These are phyloP conservation scores for Solanum chacoense DNA, from an alignment of 305 asterid species.

Conservation along the genomic window DNA sequence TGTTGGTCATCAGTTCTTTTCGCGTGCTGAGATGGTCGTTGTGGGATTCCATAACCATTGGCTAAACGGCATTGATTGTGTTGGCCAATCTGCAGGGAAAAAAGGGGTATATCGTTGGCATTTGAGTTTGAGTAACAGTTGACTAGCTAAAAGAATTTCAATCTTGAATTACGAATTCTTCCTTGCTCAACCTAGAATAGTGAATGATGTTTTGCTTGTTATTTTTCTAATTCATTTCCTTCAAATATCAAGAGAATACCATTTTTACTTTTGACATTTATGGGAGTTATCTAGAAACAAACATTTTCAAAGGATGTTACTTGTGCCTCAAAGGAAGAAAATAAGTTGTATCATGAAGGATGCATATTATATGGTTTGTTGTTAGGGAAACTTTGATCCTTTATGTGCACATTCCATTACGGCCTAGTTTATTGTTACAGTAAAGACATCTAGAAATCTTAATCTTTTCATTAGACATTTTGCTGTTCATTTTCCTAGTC, in stretches of 20 bases:
- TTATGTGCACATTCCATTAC: neutral
- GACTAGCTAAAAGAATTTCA: neutral
- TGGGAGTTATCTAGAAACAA: neutral
- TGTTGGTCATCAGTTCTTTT: conserved; percentile 86
- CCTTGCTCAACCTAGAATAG: neutral
- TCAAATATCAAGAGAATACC: neutral
- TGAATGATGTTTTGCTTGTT: neutral
- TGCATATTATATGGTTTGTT: neutral
- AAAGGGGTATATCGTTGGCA: conserved; percentile 23
- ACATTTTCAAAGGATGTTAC: neutral
- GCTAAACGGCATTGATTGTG: conserved; percentile 78
- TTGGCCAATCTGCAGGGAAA: conserved; percentile 29
- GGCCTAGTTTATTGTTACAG: neutral
- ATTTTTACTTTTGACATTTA: neutral
- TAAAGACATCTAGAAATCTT: neutral
- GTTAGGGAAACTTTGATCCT: neutral
- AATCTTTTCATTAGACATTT: neutral
- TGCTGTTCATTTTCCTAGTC: neutral
- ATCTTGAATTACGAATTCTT: neutral
- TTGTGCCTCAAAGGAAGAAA: neutral
- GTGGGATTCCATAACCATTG: conserved; percentile 78
- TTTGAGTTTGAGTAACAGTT: neutral
- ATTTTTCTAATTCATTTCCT: neutral
- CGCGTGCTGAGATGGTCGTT: conserved; percentile 87
- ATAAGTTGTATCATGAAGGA: neutral